These are phyloP conservation scores for Quercus rubra DNA, from an alignment of 306 rosid genomes.

Conservation along the genomic window DNA sequence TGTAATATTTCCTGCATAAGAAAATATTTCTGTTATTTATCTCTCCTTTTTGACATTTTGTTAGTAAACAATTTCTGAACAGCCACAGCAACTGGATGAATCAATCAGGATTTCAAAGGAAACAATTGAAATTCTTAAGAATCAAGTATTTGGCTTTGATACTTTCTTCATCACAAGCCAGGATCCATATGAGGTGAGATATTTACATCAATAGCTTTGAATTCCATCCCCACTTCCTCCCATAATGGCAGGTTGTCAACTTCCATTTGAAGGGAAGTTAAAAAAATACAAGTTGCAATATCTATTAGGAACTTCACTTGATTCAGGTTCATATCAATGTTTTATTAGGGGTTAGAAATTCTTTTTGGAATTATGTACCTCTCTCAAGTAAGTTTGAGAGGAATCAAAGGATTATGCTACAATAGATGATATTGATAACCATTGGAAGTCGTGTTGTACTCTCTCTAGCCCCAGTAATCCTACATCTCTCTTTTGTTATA, in stretches of 20 bases:
- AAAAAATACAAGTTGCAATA: neutral
- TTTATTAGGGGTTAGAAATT: neutral
- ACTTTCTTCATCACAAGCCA: slow-evolving; percentile 89
- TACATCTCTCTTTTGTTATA: neutral
- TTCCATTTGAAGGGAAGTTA: neutral
- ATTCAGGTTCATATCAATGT: neutral
- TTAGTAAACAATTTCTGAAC: slow-evolving; percentile 26
- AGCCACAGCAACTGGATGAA: slow-evolving; percentile 82
- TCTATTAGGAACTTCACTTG: neutral
- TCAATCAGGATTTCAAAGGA: slow-evolving; percentile 76
- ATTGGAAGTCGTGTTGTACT: neutral
- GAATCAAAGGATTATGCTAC: neutral
- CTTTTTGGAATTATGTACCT: neutral
- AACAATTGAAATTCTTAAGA: slow-evolving; percentile 71
- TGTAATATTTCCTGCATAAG: slow-evolving; percentile 15
- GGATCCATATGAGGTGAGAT: slow-evolving; percentile 91
- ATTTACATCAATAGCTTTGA: neutral
- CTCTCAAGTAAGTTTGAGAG: neutral
- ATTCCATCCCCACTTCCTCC: slow-evolving; percentile 12
- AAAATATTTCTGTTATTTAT: slow-evolving; percentile 23
- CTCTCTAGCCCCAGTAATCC: neutral
- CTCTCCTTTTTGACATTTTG: slow-evolving; percentile 23
- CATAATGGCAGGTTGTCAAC: neutral
- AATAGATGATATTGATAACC: neutral
- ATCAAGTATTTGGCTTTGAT: slow-evolving; percentile 92